Conservation (phyloP, 495 filamentous ascomycete species). For the Bombardia bombarda region DNA sequence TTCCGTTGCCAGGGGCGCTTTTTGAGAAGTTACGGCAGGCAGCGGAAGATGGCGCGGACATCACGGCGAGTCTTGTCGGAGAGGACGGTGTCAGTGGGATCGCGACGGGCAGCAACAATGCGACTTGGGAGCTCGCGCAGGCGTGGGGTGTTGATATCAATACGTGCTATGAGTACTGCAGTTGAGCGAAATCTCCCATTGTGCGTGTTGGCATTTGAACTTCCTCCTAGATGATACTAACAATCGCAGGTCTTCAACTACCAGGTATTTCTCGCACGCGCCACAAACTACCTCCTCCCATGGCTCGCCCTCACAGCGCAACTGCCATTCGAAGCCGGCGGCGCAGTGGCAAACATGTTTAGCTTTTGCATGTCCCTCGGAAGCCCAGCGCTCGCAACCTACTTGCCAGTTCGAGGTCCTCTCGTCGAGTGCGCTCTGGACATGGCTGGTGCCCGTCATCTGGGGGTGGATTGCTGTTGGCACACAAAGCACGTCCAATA, state of each 20-base stretch:
- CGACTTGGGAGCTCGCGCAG: neutral
- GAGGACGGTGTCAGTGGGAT: neutral
- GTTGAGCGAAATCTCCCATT: neutral
- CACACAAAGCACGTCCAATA: neutral
- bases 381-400: conserved; percentile 1
- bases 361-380: conserved; percentile 1
- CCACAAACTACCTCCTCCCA: conserved; percentile 5
- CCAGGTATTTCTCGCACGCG: conserved; percentile 1
- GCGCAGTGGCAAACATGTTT: neutral
- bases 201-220: too few species aligned
- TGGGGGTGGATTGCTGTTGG: conserved; percentile 3
- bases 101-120: neutral
- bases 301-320: conserved; percentile 7
- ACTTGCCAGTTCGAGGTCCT: neutral
- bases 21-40: conserved; percentile 7
- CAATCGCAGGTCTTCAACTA: conserved; percentile 9
- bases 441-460: conserved; percentile 4
- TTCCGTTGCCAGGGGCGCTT: conserved; percentile 1
- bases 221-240: too few species aligned
- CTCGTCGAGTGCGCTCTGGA: conserved; percentile 4
- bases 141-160: conserved; percentile 1
- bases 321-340: conserved; percentile 2
- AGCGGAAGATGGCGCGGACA: neutral
- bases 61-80: neutral
- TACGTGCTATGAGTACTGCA: conserved; percentile 2